These are phyloP conservation scores for Solanum megistacrolobum DNA, from an alignment of 257 asterid genomes.

Conservation along the genomic window DNA sequence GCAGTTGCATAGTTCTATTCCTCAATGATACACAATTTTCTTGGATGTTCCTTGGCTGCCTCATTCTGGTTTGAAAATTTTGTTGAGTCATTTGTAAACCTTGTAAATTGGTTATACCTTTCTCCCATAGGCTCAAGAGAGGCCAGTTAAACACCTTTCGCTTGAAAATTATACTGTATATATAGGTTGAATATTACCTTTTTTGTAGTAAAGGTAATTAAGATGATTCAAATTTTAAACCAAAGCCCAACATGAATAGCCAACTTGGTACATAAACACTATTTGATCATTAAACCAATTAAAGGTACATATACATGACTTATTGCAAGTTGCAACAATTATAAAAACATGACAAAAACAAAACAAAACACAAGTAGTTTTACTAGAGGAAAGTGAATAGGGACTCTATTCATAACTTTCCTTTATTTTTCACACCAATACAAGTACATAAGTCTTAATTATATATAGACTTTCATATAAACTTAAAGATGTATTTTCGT, in stretches of 20 bases:
- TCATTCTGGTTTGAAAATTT: neutral
- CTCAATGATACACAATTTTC: constrained; percentile 17
- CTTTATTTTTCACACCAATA: neutral
- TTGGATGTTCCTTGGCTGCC: neutral
- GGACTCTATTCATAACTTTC: neutral
- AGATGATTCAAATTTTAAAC: neutral
- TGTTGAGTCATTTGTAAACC: neutral
- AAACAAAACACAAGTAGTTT: neutral
- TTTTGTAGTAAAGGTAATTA: too few relatives aligned
- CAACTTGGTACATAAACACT: neutral
- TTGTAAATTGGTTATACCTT: neutral
- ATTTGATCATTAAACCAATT: neutral
- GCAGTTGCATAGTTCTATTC: constrained; percentile 30
- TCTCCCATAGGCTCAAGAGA: neutral
- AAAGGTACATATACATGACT: neutral
- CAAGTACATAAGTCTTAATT: neutral
- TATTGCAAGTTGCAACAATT: neutral
- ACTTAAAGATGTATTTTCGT: neutral
- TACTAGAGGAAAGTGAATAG: neutral
- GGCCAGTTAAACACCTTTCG: neutral
- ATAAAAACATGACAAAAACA: neutral
- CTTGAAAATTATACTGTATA: neutral
- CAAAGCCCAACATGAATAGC: neutral
- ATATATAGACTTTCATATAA: neutral
- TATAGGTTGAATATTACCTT: neutral